phyloP scores from a whole-genome alignment of 257 asterid species.

The Fraxinus americana region DNA sequence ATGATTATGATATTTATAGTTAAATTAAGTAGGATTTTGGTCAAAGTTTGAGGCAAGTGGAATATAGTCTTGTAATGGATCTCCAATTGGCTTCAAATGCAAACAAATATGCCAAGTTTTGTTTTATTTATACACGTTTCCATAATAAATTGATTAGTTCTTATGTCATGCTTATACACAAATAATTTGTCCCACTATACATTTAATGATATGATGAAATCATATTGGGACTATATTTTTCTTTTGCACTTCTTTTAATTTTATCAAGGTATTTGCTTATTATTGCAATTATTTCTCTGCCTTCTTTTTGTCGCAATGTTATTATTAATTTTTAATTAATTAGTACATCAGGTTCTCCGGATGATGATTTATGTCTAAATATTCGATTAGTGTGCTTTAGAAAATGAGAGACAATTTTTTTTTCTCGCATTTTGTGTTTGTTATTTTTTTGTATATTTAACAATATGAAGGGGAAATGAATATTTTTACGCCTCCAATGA shows the following conservation, averaged over 20 bases:
- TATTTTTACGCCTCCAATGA: neutral
- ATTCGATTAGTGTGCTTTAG: neutral
- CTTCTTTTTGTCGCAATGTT: neutral
- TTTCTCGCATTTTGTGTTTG: no score
- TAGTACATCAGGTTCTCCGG: neutral
- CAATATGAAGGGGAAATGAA: neutral
- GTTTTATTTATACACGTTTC: slow-evolving; percentile 19
- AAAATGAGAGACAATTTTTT: neutral
- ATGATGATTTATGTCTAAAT: neutral
- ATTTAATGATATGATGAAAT: neutral
- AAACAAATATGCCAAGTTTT: slow-evolving; percentile 46
- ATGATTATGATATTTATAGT: neutral
- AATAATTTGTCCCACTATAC: neutral
- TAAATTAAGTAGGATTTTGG: slow-evolving; percentile 30
- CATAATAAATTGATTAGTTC: neutral
- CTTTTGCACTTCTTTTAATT: neutral
- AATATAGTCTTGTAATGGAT: slow-evolving; percentile 26
- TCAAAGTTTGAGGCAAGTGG: slow-evolving; percentile 33
- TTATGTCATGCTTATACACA: neutral
- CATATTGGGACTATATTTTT: no score
- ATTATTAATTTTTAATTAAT: no score
- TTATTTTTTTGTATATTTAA: no score
- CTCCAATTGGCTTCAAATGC: slow-evolving; percentile 41
- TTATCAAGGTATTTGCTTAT: no score
- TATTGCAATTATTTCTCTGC: neutral